Evolutionary conservation across 140 eudicot species (phyloP), one percentile per base, ranked within the genome.

Genomic region (Flaveria floridana): DNA sequence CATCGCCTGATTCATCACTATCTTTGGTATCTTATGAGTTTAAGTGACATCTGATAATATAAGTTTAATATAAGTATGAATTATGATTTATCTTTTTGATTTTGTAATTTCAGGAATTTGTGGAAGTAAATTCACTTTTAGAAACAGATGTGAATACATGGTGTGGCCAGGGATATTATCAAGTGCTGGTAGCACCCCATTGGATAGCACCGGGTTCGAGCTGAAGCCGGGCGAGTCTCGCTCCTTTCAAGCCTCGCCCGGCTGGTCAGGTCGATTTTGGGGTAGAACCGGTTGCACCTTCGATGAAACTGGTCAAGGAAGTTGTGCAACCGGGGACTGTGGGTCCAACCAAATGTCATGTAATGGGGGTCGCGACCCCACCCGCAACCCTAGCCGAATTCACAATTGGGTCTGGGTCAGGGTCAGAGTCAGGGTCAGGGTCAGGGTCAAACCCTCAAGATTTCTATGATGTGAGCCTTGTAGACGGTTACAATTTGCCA

Each of bases 231-330:
- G 91, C 67, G 85, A 68, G 61, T 79, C 91, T 37, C 82, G 86
- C 28, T 65, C 91, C 39, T 80, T 90, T 55, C 84, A 82, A 76
- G 83, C 85, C 71, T 82, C 88, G 72, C 83, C 92, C 0, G 87
- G 88, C 20, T 91, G 97, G 97, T 88, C 95, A 0, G 97, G 97
- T 58, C 86, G 97, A 44, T 84, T 88, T n/a, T 90, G 97, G 97
- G 97, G 88, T 52, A 58, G 95, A 84, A 88, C 95, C 34, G 87
- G 95, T 12, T 90, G 97, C 64, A 76, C 76, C 4, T 88, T 86
- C 44, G 95, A 88, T 48, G 58, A 86, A 7, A 80, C 14, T 70
- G 89, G 91, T 46, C 87, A 82, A 74, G 89, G 91, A 81, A 79
- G 76, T 71, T 90, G 96, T 47, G 76, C 82, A 58, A 90, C 96